phyloP scores from a whole-genome alignment of 1,284 basidiomycete genomes.

The Rhodofomes roseus region DNA sequence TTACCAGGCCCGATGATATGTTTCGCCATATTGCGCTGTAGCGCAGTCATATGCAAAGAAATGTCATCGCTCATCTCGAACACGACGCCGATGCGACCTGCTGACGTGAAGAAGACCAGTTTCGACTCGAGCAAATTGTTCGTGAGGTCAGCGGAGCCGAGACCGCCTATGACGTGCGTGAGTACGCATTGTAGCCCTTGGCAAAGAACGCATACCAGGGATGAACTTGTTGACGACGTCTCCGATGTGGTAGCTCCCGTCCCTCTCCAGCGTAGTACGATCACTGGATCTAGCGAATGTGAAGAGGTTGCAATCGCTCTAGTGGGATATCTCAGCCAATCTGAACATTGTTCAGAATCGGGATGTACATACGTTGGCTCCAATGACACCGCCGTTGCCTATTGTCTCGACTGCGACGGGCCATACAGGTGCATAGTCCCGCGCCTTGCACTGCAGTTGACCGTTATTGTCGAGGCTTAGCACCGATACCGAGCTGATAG shows the following conservation, averaged over 20 bases:
- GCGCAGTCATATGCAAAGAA: constrained; percentile 62
- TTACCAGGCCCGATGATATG: constrained; percentile 55
- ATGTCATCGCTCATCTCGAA: constrained; percentile 57
- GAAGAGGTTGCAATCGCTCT: constrained; percentile 77
- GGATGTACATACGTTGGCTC: constrained; percentile 61
- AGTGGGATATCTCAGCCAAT: constrained; percentile 1
- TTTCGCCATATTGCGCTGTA: constrained; percentile 77
- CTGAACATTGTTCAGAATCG: background rate
- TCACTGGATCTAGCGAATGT: constrained; percentile 50
- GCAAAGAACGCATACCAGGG: constrained; percentile 39
- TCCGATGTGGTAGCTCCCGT: constrained; percentile 65
- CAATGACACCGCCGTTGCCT: constrained; percentile 58
- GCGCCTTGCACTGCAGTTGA: constrained; percentile 58
- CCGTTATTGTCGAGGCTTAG: constrained; percentile 45
- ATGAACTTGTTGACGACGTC: constrained; percentile 72
- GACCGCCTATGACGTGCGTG: constrained; percentile 11
- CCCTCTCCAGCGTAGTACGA: constrained; percentile 46
- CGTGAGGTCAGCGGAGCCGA: constrained; percentile 16
- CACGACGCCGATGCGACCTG: constrained; percentile 81
- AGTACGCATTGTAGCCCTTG: background rate
- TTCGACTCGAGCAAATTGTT: constrained; percentile 42
- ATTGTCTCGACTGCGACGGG: constrained; percentile 59
- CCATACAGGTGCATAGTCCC: constrained; percentile 78
- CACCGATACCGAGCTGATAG: constrained; percentile 77
- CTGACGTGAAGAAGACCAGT: constrained; percentile 76